A percentile compares a stretch with the other conserved stretches of the same genome.
These are phyloP conservation scores for Talaromyces piceae DNA, from an alignment of 2,329 filamentous ascomycete genomes.

Conservation along the genomic window DNA sequence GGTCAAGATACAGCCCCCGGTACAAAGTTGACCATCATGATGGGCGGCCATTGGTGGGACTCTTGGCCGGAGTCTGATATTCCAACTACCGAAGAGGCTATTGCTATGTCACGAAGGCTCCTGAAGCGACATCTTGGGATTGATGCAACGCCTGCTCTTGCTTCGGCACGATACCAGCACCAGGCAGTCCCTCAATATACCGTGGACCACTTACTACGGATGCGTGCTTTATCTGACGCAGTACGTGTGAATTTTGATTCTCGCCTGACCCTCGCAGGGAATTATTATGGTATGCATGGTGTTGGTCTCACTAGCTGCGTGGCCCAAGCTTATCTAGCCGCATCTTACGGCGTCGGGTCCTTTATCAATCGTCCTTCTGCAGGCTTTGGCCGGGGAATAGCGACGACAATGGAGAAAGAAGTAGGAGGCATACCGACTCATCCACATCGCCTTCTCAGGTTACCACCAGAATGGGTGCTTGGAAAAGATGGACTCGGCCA, in stretches of 20 bases:
- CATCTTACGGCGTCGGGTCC: slow-evolving; percentile 31
- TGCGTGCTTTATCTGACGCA: slow-evolving; percentile 51
- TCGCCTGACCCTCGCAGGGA: slow-evolving; percentile 56
- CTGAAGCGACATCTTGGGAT: slow-evolving; percentile 70
- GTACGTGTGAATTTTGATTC: slow-evolving; percentile 53
- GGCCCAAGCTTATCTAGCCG: slow-evolving; percentile 50
- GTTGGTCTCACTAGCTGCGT: slow-evolving; percentile 50
- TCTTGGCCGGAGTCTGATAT: slow-evolving; percentile 45
- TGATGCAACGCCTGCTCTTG: slow-evolving; percentile 52
- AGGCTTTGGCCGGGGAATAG: not conserved
- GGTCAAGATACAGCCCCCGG: slow-evolving; percentile 53
- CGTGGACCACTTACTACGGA: slow-evolving; percentile 63
- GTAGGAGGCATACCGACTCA: slow-evolving; percentile 6
- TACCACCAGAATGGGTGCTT: too few species aligned
- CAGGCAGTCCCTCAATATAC: slow-evolving; percentile 88
- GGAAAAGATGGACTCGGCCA: not conserved
- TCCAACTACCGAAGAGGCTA: slow-evolving; percentile 59
- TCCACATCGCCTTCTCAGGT: not conserved
- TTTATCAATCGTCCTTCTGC: not conserved
- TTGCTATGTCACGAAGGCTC: slow-evolving; percentile 61
- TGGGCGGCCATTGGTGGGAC: slow-evolving; percentile 91
- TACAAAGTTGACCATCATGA: slow-evolving; percentile 87
- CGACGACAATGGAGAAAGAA: slow-evolving; percentile 2
- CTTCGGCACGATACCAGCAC: slow-evolving; percentile 52
- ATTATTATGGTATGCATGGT: slow-evolving; percentile 45